A percentile compares a stretch with the other conserved stretches of the same genome.
phyloP scores from a whole-genome alignment of 2,329 filamentous ascomycete species.

The Myriosclerotinia curreyana region DNA sequence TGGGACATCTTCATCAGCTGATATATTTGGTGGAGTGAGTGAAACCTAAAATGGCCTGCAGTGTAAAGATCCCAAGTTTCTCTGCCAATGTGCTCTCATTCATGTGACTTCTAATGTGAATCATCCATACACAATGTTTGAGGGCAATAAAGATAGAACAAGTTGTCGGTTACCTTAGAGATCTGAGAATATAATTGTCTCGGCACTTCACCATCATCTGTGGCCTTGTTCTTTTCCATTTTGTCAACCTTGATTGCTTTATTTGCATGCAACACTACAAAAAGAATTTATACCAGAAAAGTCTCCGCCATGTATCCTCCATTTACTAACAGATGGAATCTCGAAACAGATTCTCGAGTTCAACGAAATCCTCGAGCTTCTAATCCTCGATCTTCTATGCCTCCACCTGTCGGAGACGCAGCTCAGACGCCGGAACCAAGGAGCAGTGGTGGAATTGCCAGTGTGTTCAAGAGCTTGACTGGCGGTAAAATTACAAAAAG shows the following conservation, averaged over 20 bases:
- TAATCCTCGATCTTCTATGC: slow-evolving; percentile 48
- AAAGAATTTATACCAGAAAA: not conserved
- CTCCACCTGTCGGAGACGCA: slow-evolving; percentile 58
- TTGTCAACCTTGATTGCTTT: slow-evolving; percentile 13
- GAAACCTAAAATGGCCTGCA: slow-evolving; percentile 9
- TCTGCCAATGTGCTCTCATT: slow-evolving; percentile 7
- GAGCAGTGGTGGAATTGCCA: slow-evolving; percentile 55
- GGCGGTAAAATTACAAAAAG: slow-evolving; percentile 51
- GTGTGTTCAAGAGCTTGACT: slow-evolving; percentile 62
- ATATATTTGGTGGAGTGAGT: not conserved
- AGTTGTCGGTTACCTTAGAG: not conserved
- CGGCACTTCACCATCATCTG: not conserved
- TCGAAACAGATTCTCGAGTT: slow-evolving; percentile 17
- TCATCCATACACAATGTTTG: not conserved
- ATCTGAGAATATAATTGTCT: slow-evolving; percentile 3
- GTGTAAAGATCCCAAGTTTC: slow-evolving; percentile 1
- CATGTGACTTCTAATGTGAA: not conserved
- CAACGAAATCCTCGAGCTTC: slow-evolving; percentile 19
- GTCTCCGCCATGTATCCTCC: slow-evolving; percentile 1
- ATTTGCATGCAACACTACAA: slow-evolving; percentile 1
- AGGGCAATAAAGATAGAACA: slow-evolving; percentile 4
- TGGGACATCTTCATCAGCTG: slow-evolving; percentile 7
- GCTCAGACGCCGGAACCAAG: slow-evolving; percentile 54
- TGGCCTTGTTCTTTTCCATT: slow-evolving; percentile 1
- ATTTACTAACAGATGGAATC: slow-evolving; percentile 19